Conservation (phyloP, 1,139 yeast species). For the Starmera stellimalicola region DNA sequence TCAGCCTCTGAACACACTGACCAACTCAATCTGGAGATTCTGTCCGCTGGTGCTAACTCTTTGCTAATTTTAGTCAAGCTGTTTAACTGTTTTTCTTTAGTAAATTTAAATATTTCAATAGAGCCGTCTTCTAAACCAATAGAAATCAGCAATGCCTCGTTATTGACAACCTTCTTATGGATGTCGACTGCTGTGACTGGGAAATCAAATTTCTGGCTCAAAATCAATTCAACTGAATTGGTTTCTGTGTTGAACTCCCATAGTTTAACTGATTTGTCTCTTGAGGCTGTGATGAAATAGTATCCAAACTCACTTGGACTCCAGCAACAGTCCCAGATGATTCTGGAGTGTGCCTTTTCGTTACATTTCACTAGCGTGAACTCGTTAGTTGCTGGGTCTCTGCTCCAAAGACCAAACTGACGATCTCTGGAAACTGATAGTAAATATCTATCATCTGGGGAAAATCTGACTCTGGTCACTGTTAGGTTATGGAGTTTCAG, state of each 20-base stretch:
- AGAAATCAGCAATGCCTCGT: constrained; percentile 36
- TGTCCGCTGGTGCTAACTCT: constrained; percentile 46
- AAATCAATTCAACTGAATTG: constrained; percentile 18
- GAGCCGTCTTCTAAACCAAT: constrained; percentile 70
- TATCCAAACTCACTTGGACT: constrained; percentile 33
- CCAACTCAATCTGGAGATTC: constrained; percentile 53
- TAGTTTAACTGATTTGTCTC: constrained; percentile 71
- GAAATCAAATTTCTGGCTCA: constrained; percentile 32
- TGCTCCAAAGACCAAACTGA: constrained; percentile 69
- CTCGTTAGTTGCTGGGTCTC: constrained; percentile 30
- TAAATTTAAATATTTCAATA: constrained; percentile 24
- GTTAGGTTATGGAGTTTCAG: constrained; percentile 70
- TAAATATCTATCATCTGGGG: constrained; percentile 58
- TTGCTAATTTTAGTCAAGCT: constrained; percentile 28
- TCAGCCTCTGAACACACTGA: constrained; percentile 22
- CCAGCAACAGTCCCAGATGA: constrained; percentile 96
- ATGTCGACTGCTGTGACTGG: constrained; percentile 74
- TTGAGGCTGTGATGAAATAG: constrained; percentile 70
- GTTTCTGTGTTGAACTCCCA: constrained; percentile 41
- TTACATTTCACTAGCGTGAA: constrained; percentile 36
- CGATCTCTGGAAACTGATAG: constrained; percentile 89
- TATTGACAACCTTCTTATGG: constrained; percentile 22
- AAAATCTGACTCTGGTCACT: constrained; percentile 72
- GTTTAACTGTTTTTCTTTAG: constrained; percentile 15
- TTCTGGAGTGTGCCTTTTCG: constrained; percentile 78